Percentiles rank a stretch among this genome's conserved stretches.
These are phyloP conservation scores for Neurospora sp. DNA, from an alignment of 495 filamentous ascomycete genomes.

Conservation along the genomic window DNA sequence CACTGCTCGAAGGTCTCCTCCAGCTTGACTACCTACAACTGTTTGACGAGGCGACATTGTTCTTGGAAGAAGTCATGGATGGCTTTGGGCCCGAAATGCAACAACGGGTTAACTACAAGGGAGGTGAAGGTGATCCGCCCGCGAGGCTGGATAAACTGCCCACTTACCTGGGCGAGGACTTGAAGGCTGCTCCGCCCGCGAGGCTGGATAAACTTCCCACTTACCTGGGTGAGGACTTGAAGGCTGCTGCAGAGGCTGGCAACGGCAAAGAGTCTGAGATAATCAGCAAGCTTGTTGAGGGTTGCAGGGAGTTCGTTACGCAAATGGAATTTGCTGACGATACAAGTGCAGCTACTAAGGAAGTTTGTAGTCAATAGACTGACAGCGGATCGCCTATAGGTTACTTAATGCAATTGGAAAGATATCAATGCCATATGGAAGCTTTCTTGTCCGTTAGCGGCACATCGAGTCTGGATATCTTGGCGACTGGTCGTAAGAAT, in stretches of 20 bases:
- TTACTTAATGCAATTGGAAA: too few species aligned
- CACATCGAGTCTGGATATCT: too few species aligned
- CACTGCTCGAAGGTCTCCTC: conserved; percentile 15
- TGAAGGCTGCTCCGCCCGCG: neutral
- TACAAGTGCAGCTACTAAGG: neutral
- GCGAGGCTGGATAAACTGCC: neutral
- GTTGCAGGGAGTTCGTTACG: neutral
- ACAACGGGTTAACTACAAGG: neutral
- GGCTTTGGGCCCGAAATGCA: neutral
- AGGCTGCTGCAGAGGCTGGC: neutral
- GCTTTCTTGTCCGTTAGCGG: too few species aligned
- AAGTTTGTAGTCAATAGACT: neutral
- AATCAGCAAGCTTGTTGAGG: neutral
- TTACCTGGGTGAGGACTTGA: neutral
- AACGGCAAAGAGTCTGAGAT: neutral
- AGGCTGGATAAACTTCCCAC: neutral
- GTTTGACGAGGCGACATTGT: conserved; percentile 5
- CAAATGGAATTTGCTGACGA: neutral
- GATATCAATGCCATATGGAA: too few species aligned
- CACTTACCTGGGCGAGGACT: neutral
- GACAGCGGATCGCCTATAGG: neutral
- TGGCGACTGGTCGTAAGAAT: too few species aligned
- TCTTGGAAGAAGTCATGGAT: conserved; percentile 2
- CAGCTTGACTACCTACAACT: conserved; percentile 15
- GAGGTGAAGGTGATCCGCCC: neutral